These are phyloP conservation scores for Cryptococcus wingfieldii DNA, from an alignment of 1,284 basidiomycete genomes.

Conservation along the genomic window DNA sequence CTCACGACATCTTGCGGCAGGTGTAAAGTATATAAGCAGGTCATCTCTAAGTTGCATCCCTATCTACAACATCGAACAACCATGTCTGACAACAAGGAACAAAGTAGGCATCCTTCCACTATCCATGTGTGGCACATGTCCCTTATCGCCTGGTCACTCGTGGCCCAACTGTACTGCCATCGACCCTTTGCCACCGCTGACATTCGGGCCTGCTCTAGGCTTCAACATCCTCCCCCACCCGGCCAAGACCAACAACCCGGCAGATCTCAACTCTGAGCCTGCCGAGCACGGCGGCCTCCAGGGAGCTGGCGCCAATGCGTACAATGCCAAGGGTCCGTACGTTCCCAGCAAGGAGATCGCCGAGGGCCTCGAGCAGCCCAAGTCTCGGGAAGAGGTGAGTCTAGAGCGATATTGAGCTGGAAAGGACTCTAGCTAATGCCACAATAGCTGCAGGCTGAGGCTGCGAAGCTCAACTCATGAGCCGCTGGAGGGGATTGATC, in stretches of 20 bases:
- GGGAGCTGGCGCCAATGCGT: constrained; percentile 34
- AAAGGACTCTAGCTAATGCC: not conserved
- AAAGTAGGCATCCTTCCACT: constrained; percentile 24
- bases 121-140: not conserved
- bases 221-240: constrained; percentile 52
- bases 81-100: constrained; percentile 26
- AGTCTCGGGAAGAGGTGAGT: constrained; percentile 48
- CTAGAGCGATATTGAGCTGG: not conserved
- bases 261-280: constrained; percentile 40
- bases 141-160: not conserved
- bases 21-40: not conserved
- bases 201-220: constrained; percentile 12
- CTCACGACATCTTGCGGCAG: not conserved
- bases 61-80: not conserved
- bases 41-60: not conserved
- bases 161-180: not conserved
- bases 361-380: constrained; percentile 45
- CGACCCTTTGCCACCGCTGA: not conserved
- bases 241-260: constrained; percentile 49
- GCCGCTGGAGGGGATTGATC: not conserved
- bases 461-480: constrained; percentile 34
- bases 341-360: constrained; percentile 35
- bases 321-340: constrained; percentile 41
- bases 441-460: constrained; percentile 31
- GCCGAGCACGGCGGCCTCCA: constrained; percentile 31